Evolutionary conservation across 2,329 filamentous ascomycete genomes (phyloP), one percentile per base, ranked within the genome.

Genomic region (Xylogone sp.): DNA sequence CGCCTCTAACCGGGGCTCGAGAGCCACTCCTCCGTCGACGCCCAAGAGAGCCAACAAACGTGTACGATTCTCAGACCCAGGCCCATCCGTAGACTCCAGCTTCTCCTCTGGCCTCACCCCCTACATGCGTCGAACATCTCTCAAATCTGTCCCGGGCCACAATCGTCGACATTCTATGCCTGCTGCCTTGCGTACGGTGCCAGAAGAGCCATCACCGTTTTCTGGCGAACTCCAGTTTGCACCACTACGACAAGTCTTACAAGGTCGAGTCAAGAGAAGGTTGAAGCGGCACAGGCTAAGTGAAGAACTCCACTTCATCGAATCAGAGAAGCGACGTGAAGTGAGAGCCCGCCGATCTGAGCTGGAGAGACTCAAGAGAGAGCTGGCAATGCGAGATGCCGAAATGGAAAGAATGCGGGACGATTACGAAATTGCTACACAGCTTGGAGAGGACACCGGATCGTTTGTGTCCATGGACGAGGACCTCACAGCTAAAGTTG

Each of bases 31-130:
- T 8, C 61, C 62, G 45, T 45, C 54, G 43, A 63, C 64, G 31
- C 60, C 62, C 9, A 60, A 56, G 53, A 51, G 59, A 39, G 43
- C 65, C 1, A 78, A 73, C 59, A 79, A 77, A 57, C 71, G 71
- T 51, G 79, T 83, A 20, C 77, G 81, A 34, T 83, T 84, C 66
- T 84, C 82, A 0, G 80, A 84, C 42, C 79, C 79, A 8, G 79
- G 77, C 0, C 70, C 71, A 1, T 62, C 68, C 0, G 53, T 68
- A 34, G 53, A 65, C 16, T 52, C 57, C 18, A 53, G 64, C 10
- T 50, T 49, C 3, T 71, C 75, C 2, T 82, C 76, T 1, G 81
- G 82, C 2, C 65, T 85, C 22, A 84, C 82, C 1, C 82, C 82
- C 1, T 78, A 83, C 68, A 68, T 85, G 43, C 71, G 71, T 34